Conservation (phyloP, 169 alveolate species). For the Theileria parva region DNA sequence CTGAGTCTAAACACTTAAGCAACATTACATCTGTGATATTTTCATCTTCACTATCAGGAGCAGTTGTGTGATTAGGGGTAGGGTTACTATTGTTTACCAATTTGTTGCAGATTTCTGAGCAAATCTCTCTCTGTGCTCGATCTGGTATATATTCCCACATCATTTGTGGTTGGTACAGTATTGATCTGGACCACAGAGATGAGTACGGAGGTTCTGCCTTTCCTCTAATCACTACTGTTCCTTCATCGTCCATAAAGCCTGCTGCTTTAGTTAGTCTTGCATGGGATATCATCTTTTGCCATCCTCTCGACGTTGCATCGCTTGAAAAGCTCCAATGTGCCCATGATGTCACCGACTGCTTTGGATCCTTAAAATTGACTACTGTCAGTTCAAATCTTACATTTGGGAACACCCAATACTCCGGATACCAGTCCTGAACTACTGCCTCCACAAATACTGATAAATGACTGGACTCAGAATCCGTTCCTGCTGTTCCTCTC, state of each 20-base stretch:
- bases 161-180: constrained; percentile 81
- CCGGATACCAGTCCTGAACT: constrained; percentile 88
- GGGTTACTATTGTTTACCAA: no score
- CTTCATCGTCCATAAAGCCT: constrained; percentile 89
- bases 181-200: constrained; percentile 83
- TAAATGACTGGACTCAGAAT: constrained; percentile 81
- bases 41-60: neutral
- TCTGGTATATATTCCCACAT: constrained; percentile 81
- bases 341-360: constrained; percentile 88
- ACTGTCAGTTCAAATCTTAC: constrained; percentile 88
- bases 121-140: constrained; percentile 62
- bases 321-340: constrained; percentile 90
- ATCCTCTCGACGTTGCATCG: constrained; percentile 87
- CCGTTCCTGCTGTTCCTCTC: constrained; percentile 87
- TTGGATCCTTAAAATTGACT: constrained; percentile 84
- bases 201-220: constrained; percentile 90
- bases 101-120: constrained; percentile 35
- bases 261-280: constrained; percentile 82
- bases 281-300: constrained; percentile 90
- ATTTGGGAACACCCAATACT: constrained; percentile 89
- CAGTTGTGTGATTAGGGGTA: neutral
- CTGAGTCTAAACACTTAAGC: constrained; percentile 59
- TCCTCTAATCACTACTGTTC: constrained; percentile 85
- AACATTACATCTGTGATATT: constrained; percentile 31
- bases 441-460: constrained; percentile 88